Base-by-base conservation (phyloP, 345 rosid genomes). In the Rhodamnia rubescens region DNA sequence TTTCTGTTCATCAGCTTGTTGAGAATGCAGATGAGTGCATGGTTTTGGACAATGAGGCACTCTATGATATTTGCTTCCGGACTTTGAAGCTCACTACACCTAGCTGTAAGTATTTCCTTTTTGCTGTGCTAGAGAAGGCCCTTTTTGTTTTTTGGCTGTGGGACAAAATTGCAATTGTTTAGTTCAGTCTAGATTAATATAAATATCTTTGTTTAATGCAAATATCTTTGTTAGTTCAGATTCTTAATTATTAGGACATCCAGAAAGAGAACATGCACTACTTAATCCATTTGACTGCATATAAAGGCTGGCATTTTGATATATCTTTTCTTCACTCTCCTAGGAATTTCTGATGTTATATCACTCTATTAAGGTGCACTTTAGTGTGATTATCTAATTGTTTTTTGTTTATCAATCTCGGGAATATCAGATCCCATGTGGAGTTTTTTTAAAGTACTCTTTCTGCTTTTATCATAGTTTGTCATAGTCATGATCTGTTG, bases 21-120 rank as follows among this genome's bases (percentile, higher is more conserved):
- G 96, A 93, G 91, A 93, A 93, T 85, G 96, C 96, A 3, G 96
- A 93, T 83, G 96, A 93, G 88, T 91, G 95, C 84, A 93, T 93
- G 94, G 94, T 93, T 85, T 89, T 93, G 85, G 95, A 93, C 85
- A 93, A 93, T 22, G 96, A 93, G 64, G 96, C 96, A 85, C 94
- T 93, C 21, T 94, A 94, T 84, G 96, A 94, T 49, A 94, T 94
- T 78, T 94, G 96, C 90, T 94, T 94, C 91, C 89, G 96, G 24
- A 94, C 96, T 78, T 91, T 94, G 21, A 94, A 94, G 90, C 96
- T 94, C 83, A 94, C 95, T 2, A 94, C 96, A 56, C 96, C 95
- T 15, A 94, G 96, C 94, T 94, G 96, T 94, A 92, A 90, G 93
- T 74, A 6, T 56, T 24, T 44, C 11, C n/a, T 81, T 5, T 36